Evolutionary conservation across 768 basidiomycete species (phyloP), one percentile per base, ranked within the genome.

Genomic region (Lenzites betulinus): DNA sequence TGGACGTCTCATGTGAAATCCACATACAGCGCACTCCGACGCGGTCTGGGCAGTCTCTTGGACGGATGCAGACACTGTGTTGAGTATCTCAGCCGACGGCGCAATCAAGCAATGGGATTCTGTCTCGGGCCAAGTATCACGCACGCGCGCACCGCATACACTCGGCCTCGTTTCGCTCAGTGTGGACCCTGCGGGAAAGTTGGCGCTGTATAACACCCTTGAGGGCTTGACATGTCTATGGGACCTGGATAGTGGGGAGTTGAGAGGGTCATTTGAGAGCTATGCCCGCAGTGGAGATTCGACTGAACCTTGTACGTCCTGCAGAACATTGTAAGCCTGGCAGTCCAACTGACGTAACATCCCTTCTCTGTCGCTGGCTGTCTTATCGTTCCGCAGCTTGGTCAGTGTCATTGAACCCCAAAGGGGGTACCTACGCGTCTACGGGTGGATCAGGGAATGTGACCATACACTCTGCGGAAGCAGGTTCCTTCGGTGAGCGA

Each of bases 101-200:
- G 80, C 83, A 7, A 80, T 89, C 69, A 87, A 86, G 66, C 87
- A 86, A 60, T 91, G 87, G 87, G 80, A 88, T 63, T 78, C 88
- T 22, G 76, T 79, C 2, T 80, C 87, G 5, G 89, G 89, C 22
- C 85, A 89, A 66, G 82, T 83, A 2, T 79, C 78, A 68, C 81
- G 61, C 62, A 76, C 86, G 35, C 84, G 86, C 18, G 74, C 84
- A 38, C 79, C 88, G n/a, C 92, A 96, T 74, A 86, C 92, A 7
- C 86, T 96, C 20, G 94, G 91, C 2, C 84, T 94, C 64, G 84
- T 92, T 18, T 93, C 93, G 6, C 74, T 96, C 35, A 92, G 91
- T 18, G 84, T 84, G 8, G 82, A 87, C 20, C 79, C 82, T 0
- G 79, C 85, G 49, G 95, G 92, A 8, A 78, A 75, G 48, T 76